Evolutionary conservation across 352 stramenopile species (phyloP), one percentile per base, ranked within the genome.

Genomic region (Phytopythium kandeliae): DNA sequence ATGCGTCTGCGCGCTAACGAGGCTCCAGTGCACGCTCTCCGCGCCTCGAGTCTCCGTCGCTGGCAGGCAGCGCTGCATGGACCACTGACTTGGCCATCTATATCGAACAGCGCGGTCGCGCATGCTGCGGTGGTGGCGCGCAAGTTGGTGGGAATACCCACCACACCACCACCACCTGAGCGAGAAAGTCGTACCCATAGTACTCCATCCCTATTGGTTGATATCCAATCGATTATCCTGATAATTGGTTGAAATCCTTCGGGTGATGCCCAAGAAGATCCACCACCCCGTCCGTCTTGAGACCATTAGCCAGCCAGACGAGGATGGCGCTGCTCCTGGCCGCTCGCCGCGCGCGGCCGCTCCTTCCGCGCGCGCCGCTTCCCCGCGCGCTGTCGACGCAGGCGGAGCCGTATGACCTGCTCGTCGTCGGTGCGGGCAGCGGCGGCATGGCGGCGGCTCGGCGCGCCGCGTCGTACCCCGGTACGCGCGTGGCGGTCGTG

Each of bases 401-500:
- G n/a, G 16, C 30, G 19, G 38, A 13, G 1, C 51, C 66, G 44
- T 85, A 84, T 58, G 92, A 97, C 68, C 93, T 95, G 35, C 55
- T 98, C 8, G 91, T 98, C 15, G 96, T 97, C 44, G 90, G 91
- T 26, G 92, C 73, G 41, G 92, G 92, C 24, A 95, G 82, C 55
- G 90, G 90, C 17, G 96, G 96, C 48, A 93, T 99, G 57, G 88
- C 94, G 22, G 96, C 79, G 44, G 92, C 96, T 17, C 84, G 93
- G 31, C 85, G 94, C 55, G 89, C 96, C 12, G 94, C 92, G 21
- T 69, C 62, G 25, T 85, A 81, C 59, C 57, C 55, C 46, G 68
- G 47, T 85, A 98, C 72, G 80, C 97, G 97, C 60, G 96, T 99
- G 21, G 95, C 91, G 3, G 74, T 99, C 16, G 78, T 99, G 24